phyloP scores from a whole-genome alignment of 495 filamentous ascomycete species.

The Penicillium desertorum region DNA sequence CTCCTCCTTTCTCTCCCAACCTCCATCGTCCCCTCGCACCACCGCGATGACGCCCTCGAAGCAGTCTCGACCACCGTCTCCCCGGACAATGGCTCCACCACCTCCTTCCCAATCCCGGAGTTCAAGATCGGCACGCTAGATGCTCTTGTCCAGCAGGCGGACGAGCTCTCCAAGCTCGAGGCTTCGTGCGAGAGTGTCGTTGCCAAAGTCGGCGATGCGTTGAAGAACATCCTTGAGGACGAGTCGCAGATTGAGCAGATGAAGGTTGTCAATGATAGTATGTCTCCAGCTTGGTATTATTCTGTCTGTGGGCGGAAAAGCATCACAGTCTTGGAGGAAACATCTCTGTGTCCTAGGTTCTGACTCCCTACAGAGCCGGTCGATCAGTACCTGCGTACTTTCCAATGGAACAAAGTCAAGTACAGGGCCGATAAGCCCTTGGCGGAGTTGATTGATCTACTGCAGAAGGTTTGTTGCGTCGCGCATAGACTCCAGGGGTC shows the following conservation, averaged over 20 bases:
- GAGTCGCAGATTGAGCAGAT: slow-evolving; percentile 79
- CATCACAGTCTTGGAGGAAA: neutral
- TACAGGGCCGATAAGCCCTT: slow-evolving; percentile 90
- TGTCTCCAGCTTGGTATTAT: slow-evolving; percentile 29
- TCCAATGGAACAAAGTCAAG: slow-evolving; percentile 95
- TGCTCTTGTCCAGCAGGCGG: slow-evolving; percentile 93
- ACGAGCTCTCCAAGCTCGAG: slow-evolving; percentile 89
- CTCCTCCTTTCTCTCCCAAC: slow-evolving; percentile 73
- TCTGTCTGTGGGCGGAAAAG: neutral
- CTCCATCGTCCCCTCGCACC: slow-evolving; percentile 67
- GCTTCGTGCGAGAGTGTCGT: slow-evolving; percentile 77
- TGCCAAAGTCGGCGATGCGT: slow-evolving; percentile 80
- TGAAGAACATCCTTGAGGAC: slow-evolving; percentile 77
- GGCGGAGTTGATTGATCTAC: slow-evolving; percentile 75
- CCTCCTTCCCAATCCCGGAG: slow-evolving; percentile 79
- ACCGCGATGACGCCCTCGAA: slow-evolving; percentile 77
- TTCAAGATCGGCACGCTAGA: slow-evolving; percentile 98
- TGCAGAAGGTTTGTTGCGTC: slow-evolving; percentile 69
- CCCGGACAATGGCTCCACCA: slow-evolving; percentile 71
- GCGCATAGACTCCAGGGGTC: neutral
- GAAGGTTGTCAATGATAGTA: slow-evolving; percentile 96
- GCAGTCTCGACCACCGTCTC: slow-evolving; percentile 69
- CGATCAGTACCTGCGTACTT: slow-evolving; percentile 85
- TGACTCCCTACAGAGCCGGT: slow-evolving; percentile 67
- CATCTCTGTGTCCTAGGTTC: neutral